Evolutionary conservation across 306 rosid genomes (phyloP).

Genomic region (Cicer bijugum): DNA sequence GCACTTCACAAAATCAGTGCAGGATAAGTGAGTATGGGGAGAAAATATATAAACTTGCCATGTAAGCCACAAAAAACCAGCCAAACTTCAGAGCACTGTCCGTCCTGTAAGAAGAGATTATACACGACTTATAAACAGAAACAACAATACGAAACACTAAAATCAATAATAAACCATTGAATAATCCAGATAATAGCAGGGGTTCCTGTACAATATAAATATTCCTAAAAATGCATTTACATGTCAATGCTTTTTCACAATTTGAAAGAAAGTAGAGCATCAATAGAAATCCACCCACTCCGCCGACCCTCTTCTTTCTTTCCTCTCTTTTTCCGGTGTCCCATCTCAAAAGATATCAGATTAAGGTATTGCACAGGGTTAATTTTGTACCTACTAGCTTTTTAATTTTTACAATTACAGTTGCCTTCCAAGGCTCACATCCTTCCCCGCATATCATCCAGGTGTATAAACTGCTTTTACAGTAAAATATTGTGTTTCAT

Average conservation of each 20-base stretch:
- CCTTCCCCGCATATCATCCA: conserved; percentile 31
- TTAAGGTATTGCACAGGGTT: conserved; percentile 18
- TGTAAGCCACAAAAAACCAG: conserved; percentile 77
- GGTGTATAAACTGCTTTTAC: conserved; percentile 26
- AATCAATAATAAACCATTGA: conserved; percentile 17
- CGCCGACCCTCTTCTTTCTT: not conserved
- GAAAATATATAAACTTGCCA: conserved; percentile 55
- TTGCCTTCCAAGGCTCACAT: conserved; percentile 29
- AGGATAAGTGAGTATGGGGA: conserved; percentile 35
- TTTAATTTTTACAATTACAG: conserved; percentile 21
- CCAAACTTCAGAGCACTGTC: conserved; percentile 95
- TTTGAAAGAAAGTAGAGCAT: conserved; percentile 14
- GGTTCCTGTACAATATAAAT: conserved; percentile 6
- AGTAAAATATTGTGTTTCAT: conserved; percentile 33
- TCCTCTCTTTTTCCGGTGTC: not conserved
- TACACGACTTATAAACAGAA: conserved; percentile 40
- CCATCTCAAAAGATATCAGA: conserved; percentile 14
- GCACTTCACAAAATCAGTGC: conserved; percentile 37
- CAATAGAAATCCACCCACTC: conserved; percentile 30
- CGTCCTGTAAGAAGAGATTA: conserved; percentile 64
- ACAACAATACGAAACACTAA: conserved; percentile 4
- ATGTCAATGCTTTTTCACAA: conserved; percentile 15
- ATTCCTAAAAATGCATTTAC: conserved; percentile 34
- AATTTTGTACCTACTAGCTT: conserved; percentile 16
- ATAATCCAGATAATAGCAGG: conserved; percentile 22